A percentile compares a stretch with the other conserved stretches of the same genome.
Conservation (phyloP, 2,329 filamentous ascomycete genomes). For the Botrytis cinerea region DNA sequence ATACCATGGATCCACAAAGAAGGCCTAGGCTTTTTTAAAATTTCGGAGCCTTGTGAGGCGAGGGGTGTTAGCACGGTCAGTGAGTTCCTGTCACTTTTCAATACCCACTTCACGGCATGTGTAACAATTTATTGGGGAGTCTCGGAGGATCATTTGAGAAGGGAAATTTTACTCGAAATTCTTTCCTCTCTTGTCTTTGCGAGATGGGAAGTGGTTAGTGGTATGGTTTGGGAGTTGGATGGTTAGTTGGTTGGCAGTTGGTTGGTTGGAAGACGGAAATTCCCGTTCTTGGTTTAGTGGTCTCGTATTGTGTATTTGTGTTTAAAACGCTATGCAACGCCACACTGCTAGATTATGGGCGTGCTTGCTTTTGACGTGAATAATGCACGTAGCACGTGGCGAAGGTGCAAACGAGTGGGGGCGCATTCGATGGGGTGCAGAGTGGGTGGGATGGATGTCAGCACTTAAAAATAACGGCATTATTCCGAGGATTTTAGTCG, state of each 20-base stretch:
- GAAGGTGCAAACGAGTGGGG: background rate
- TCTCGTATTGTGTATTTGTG: conserved; percentile 2
- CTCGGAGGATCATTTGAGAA: background rate
- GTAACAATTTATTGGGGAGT: background rate
- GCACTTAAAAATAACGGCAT: background rate
- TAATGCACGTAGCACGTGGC: background rate
- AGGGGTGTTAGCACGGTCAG: background rate
- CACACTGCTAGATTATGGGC: background rate
- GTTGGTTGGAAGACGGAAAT: background rate
- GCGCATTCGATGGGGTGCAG: background rate
- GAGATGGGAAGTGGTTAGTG: background rate
- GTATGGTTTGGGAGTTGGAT: background rate
- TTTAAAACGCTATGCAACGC: background rate
- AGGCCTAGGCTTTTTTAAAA: background rate
- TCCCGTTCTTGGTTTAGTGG: background rate
- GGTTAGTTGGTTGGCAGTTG: background rate
- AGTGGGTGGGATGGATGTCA: background rate
- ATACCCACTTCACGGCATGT: background rate
- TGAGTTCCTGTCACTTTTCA: background rate
- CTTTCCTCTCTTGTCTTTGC: background rate
- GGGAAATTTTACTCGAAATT: background rate
- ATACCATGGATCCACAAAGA: background rate
- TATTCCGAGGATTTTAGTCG: background rate
- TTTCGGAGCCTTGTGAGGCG: background rate
- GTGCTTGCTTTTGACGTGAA: background rate